Base-by-base conservation (phyloP, 129 eudicot genomes). In the Tanacetum coccineum region DNA sequence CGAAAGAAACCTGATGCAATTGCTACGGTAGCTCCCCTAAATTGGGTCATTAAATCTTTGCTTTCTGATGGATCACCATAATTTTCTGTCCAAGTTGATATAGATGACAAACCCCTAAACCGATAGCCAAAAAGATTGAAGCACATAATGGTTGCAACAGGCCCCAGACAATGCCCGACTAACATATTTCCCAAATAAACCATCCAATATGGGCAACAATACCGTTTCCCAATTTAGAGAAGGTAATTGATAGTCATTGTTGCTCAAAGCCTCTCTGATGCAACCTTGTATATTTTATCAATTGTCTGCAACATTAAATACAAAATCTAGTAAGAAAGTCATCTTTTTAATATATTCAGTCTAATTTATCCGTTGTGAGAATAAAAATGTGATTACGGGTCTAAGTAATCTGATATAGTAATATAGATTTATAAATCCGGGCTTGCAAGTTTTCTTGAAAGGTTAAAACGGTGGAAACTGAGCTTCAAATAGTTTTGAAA, bases 141-240 rank as follows among this genome's bases (percentile, higher is more conserved):
- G 99, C 99, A 95, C 99, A 79, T 93, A 93, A 93, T 1, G 99
- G 99, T n/a, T 14, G 99, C 89, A 26, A 93, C 96, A 21, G 99
- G 96, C n/a, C 99, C 99, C 75, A 28, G 80, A 74, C 17, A 93
- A 62, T 21, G 92, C 68, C 91, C 96, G 48, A 93, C 99, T 4
- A 93, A 83, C 42, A 93, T 59, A 81, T 93, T n/a, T 93, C 57
- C 99, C 99, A 67, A 89, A 82, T 60, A 94, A 73, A 51, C 99
- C 99, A 75, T 97, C 75, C 56, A 94, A n/a, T 53, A 94, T 94
- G n/a, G n/a, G 99, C 99, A 70, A 89, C 87, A 8, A 94, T 86
- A 51, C 99, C 99, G 62, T 94, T 94, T 26, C 99, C 99, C 76
- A 81, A 94, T 76, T 93, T 89, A 15, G 98, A 93, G 88, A 93